Evolutionary conservation across 345 rosid species (phyloP).

Genomic region (Lumnitzera racemosa): DNA sequence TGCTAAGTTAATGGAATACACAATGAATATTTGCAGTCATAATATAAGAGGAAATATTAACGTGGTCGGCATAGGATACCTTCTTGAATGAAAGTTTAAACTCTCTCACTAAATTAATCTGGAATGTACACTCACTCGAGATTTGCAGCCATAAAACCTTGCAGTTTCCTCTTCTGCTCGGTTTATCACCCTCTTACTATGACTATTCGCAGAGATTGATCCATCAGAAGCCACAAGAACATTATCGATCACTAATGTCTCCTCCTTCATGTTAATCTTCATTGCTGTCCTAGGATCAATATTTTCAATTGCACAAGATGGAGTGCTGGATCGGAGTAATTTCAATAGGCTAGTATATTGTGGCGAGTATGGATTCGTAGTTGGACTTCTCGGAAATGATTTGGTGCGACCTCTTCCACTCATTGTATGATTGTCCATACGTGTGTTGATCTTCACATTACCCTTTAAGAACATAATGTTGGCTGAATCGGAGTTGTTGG

Average conservation of each 20-base stretch:
- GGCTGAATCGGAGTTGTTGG: slow-evolving; percentile 9
- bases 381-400: slow-evolving; percentile 7
- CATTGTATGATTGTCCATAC: background rate
- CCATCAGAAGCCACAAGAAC: slow-evolving; percentile 28
- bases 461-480: slow-evolving; percentile 5
- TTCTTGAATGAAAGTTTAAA: too few relatives aligned
- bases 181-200: slow-evolving; percentile 12
- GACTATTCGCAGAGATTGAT: slow-evolving; percentile 5
- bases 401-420: slow-evolving; percentile 7
- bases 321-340: slow-evolving; percentile 23
- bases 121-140: slow-evolving; percentile 6
- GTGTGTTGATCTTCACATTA: slow-evolving; percentile 3
- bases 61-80: too few relatives aligned
- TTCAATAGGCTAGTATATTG: slow-evolving; percentile 10
- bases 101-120: background rate
- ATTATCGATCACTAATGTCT: slow-evolving; percentile 64
- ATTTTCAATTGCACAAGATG: slow-evolving; percentile 25
- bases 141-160: slow-evolving; percentile 8
- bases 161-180: slow-evolving; percentile 8
- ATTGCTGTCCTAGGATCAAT: slow-evolving; percentile 5
- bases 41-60: too few relatives aligned
- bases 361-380: slow-evolving; percentile 8
- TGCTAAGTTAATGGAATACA: too few relatives aligned
- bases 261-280: slow-evolving; percentile 22
- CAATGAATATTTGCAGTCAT: too few relatives aligned